These are phyloP conservation scores for Paecilomyces variotii DNA, from an alignment of 2,329 filamentous ascomycete species.

Conservation along the genomic window DNA sequence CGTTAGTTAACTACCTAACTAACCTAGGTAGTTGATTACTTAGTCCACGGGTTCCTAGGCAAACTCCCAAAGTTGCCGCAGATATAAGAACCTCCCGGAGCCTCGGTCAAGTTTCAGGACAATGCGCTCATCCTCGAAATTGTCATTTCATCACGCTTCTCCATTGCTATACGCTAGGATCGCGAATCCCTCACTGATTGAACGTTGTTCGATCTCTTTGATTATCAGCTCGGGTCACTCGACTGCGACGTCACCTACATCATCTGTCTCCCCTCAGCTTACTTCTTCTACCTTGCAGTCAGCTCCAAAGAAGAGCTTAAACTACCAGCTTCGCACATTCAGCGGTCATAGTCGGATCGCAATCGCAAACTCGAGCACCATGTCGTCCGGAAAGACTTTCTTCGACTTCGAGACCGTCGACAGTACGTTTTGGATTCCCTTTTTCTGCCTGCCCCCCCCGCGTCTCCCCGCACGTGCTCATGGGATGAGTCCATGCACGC, in stretches of 20 bases:
- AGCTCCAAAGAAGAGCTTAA: background rate
- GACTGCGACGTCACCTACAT: background rate
- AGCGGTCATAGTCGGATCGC: background rate
- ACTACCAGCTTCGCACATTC: background rate
- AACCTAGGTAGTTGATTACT: too few relatives aligned
- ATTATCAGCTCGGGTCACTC: background rate
- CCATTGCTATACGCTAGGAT: background rate
- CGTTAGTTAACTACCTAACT: too few relatives aligned
- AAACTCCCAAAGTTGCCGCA: background rate
- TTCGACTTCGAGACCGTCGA: conserved; percentile 53
- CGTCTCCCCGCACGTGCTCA: background rate
- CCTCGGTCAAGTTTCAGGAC: background rate
- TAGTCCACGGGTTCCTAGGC: background rate
- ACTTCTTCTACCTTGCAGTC: background rate
- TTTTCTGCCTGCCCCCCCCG: background rate
- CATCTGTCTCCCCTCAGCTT: background rate
- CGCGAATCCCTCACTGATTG: background rate
- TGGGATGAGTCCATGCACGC: background rate
- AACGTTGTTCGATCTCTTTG: background rate
- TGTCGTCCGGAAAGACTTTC: conserved; percentile 52
- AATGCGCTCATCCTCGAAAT: background rate
- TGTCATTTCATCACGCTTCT: background rate
- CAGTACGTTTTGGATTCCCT: conserved; percentile 35
- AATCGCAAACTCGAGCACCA: conserved; percentile 22
- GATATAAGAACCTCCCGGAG: background rate